Evolutionary conservation across 1,139 yeast species (phyloP), one percentile per base, ranked within the genome.

Genomic region (Geotrichum klebahnii): DNA sequence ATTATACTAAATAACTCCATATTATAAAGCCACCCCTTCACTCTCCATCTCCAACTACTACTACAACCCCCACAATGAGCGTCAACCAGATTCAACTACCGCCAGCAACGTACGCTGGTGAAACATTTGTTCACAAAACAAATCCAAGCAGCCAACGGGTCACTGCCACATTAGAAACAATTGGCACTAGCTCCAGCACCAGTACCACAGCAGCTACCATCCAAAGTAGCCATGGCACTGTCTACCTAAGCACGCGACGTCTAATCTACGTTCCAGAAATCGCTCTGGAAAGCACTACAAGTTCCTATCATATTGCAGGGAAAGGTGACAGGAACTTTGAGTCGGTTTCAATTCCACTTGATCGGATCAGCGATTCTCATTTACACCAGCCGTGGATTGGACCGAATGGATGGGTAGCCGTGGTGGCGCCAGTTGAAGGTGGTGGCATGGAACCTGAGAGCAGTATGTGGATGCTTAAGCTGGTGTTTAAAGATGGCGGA

Each of bases 391-490:
- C 53, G 6, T 45, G 41, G 42, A 20, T 50, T 5, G 53, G 53
- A 10, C 50, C 53, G 3, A 40, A 32, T 10, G 41, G 38, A 16
- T 50, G 53, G 53, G 42, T 29, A 22, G 49, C 46, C 3, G n/a
- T 45, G 10, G 35, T 50, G 2, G 32, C 29, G 9, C 53, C 53
- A 3, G 24, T 35, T 6, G 23, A 19, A n/a, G 44, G 28, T 12
- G 50, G 48, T 3, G 53, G 53, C 3, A n/a, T 50, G 39, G 53
- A 45, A 19, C 53, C 53, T 1, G 42, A 34, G 23, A 28, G 12
- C 14, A 34, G 32, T 12, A 38, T 26, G 16, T 50, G 53, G 53
- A 23, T 32, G 28, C 20, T 45, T 10, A 24, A 32, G 19, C 12
- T 50, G 12, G 35, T 35, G 12, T 50, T 44, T 33, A 23, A 19